Evolutionary conservation across 2,329 filamentous ascomycete genomes (phyloP), one percentile per base, ranked within the genome.

Genomic region (Dothideomycetidae sp.): DNA sequence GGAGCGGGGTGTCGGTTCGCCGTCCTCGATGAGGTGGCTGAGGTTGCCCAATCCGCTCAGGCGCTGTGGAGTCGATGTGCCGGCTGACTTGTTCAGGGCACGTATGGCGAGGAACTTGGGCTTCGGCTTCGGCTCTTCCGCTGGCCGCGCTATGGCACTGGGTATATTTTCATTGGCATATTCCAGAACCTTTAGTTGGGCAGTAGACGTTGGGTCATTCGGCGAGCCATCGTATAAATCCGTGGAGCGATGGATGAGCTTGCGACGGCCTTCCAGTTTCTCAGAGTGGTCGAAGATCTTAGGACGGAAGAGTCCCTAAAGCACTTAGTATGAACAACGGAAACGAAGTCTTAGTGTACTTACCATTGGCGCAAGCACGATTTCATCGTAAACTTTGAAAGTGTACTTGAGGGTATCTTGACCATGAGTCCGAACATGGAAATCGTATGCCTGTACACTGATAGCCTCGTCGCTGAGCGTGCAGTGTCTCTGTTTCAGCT

Each of bases 341-440:
- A 10, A 1, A 16, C 17, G 10, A 17, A n/a, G 36, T 11, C 11
- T 4, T 10, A 29, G 1, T 11, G n/a, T 2, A 46, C 60, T 50
- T 52, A 66, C 64, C 78, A 93, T 84, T 1, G 86, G 81, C 1
- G 90, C 81, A n/a, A 98, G 68, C 48, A 93, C 82, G 14, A 92
- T 81, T 57, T 96, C 90, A 48, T 98, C 90, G 52, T 96, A 98
- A 1, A 82, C 86, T 66, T 96, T 96, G 68, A 94, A 96, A 29
- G 77, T 74, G 59, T 93, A 96, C 59, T 93, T 94, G 45, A 78
- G 73, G 1, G 90, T 98, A 36, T 90, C 79, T 54, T 93, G 78
- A 37, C 84, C 85, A 1, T 82, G 79, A 7, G 82, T 81, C 17
- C 90, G 79, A 11, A 98, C 71, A 56, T 96, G 84, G 54, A 96